A percentile compares a stretch with the other conserved stretches of the same genome.
phyloP scores from a whole-genome alignment of 257 asterid species.

The Catharanthus roseus region DNA sequence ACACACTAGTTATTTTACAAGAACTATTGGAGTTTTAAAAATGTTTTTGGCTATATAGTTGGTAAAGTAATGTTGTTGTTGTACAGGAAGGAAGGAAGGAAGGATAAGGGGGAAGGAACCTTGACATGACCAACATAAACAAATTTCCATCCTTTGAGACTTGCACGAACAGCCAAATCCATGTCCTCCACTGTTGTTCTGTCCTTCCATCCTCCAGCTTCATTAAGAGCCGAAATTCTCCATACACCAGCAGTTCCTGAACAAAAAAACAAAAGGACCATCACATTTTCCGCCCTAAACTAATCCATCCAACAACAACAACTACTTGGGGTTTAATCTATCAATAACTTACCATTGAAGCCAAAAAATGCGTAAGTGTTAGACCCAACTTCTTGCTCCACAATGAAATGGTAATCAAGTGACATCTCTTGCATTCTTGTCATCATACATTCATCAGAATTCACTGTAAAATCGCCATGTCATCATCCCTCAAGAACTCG shows the following conservation, averaged over 20 bases:
- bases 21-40: no score
- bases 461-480: constrained; percentile 44
- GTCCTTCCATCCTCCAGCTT: constrained; percentile 47
- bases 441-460: constrained; percentile 67
- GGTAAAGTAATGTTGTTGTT: not conserved
- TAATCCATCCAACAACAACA: no score
- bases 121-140: constrained; percentile 29
- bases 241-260: constrained; percentile 44
- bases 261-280: not conserved
- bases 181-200: constrained; percentile 43
- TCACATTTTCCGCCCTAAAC: no score
- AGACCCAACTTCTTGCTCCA: constrained; percentile 76
- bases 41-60: not conserved
- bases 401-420: constrained; percentile 56
- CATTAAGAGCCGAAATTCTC: constrained; percentile 35
- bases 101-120: no score
- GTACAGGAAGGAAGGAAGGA: no score
- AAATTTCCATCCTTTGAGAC: constrained; percentile 45
- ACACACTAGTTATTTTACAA: no score
- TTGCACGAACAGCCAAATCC: constrained; percentile 44
- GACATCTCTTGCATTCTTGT: constrained; percentile 74
- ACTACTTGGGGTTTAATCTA: not conserved
- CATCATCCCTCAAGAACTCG: no score
- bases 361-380: constrained; percentile 53
- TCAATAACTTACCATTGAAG: constrained; percentile 43